Evolutionary conservation across 1,139 yeast genomes (phyloP).

Genomic region (Blastobotrys arbuscula): DNA sequence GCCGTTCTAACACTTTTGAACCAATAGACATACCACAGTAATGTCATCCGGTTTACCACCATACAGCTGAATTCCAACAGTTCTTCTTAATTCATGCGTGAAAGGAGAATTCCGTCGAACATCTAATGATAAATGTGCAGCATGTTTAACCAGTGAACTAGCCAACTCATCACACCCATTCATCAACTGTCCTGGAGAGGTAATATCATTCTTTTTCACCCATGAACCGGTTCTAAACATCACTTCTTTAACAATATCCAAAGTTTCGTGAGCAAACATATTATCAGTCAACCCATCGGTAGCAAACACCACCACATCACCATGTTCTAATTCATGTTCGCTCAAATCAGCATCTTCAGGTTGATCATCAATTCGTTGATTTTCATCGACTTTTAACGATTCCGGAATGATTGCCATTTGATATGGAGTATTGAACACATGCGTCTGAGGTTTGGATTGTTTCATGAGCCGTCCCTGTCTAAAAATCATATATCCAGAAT

Average conservation of each 20-base stretch:
- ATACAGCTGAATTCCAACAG: slow-evolving; percentile 39
- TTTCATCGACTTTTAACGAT: slow-evolving; percentile 34
- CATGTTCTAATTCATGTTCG: slow-evolving; percentile 38
- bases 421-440: slow-evolving; percentile 85
- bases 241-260: slow-evolving; percentile 35
- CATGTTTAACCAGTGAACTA: slow-evolving; percentile 57
- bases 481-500: slow-evolving; percentile 90
- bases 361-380: slow-evolving; percentile 47
- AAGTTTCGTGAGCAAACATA: slow-evolving; percentile 68
- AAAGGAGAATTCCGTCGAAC: slow-evolving; percentile 76
- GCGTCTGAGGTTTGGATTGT: slow-evolving; percentile 75
- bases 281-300: slow-evolving; percentile 95
- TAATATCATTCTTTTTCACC: slow-evolving; percentile 14
- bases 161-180: slow-evolving; percentile 41
- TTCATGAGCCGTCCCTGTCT: slow-evolving; percentile 56
- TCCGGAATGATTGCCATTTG: slow-evolving; percentile 84
- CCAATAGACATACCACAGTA: slow-evolving; percentile 63
- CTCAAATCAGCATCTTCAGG: slow-evolving; percentile 45
- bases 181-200: slow-evolving; percentile 16
- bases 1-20: slow-evolving; percentile 20
- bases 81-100: slow-evolving; percentile 64
- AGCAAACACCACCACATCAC: slow-evolving; percentile 77
- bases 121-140: slow-evolving; percentile 66
- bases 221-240: slow-evolving; percentile 24
- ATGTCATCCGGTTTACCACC: slow-evolving; percentile 98